Evolutionary conservation across 176 grass and related monocot species (phyloP).

Genomic region (Eleusine indica): DNA sequence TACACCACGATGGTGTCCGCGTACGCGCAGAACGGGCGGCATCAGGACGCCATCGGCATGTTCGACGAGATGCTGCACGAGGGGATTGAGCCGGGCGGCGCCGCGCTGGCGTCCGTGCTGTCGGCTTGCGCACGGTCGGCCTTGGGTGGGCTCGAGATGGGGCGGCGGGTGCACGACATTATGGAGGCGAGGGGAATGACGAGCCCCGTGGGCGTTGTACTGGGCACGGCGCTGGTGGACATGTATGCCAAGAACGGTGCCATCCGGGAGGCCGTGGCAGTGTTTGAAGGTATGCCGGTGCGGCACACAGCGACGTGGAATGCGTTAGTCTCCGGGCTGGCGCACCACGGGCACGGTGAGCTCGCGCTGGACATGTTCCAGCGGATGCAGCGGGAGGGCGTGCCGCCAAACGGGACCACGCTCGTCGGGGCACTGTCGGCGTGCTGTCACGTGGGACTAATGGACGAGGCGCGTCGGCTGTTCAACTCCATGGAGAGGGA

Average conservation of each 20-base stretch:
- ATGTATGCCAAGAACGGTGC: slow-evolving; percentile 63
- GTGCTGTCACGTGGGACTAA: slow-evolving; percentile 45
- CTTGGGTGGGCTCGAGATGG: slow-evolving; percentile 49
- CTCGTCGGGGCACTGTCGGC: slow-evolving; percentile 47
- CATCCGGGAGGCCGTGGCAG: slow-evolving; percentile 22
- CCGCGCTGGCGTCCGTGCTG: slow-evolving; percentile 46
- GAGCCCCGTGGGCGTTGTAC: slow-evolving; percentile 33
- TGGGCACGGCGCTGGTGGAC: slow-evolving; percentile 57
- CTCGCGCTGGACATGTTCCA: slow-evolving; percentile 35
- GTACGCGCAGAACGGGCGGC: slow-evolving; percentile 42
- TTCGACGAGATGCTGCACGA: slow-evolving; percentile 51
- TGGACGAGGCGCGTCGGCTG: slow-evolving; percentile 40
- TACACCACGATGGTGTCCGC: slow-evolving; percentile 55
- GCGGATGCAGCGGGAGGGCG: slow-evolving; percentile 32
- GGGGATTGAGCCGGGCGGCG: slow-evolving; percentile 26
- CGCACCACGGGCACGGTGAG: slow-evolving; percentile 44
- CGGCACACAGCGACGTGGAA: slow-evolving; percentile 46
- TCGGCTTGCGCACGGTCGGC: slow-evolving; percentile 41
- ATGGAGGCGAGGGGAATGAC: slow-evolving; percentile 38
- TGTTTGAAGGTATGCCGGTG: slow-evolving; percentile 50
- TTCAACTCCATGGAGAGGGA: slow-evolving; percentile 53
- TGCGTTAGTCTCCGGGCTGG: slow-evolving; percentile 51
- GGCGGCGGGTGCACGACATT: slow-evolving; percentile 47
- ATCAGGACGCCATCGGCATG: slow-evolving; percentile 25
- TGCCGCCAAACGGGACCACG: slow-evolving; percentile 45